Percentiles rank a stretch among this genome's conserved stretches.
These are phyloP conservation scores for Neocucurbitaria cava DNA, from an alignment of 2,329 filamentous ascomycete genomes.

Conservation along the genomic window DNA sequence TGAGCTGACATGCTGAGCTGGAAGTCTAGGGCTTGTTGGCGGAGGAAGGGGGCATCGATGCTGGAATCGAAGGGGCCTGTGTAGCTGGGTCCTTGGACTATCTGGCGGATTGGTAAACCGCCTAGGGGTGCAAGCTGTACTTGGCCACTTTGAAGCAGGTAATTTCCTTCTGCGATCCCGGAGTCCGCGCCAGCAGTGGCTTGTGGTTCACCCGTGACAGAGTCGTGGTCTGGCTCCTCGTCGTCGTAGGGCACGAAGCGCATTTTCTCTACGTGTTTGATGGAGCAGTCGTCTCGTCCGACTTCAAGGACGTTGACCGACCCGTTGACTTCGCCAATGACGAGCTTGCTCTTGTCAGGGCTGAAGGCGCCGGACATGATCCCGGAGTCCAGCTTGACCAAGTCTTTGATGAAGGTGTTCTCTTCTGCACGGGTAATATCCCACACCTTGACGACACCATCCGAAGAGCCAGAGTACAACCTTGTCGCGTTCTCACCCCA, in stretches of 20 bases:
- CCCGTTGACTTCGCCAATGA: slow-evolving; percentile 65
- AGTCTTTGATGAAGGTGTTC: slow-evolving; percentile 60
- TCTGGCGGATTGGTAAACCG: slow-evolving; percentile 53
- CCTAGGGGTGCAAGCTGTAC: slow-evolving; percentile 50
- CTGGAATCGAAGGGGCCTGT: slow-evolving; percentile 45
- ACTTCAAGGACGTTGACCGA: slow-evolving; percentile 61
- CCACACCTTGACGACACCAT: slow-evolving; percentile 67
- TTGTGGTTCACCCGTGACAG: slow-evolving; percentile 1
- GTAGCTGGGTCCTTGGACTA: slow-evolving; percentile 55
- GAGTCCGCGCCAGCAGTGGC: slow-evolving; percentile 17
- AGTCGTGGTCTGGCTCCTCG: neutral
- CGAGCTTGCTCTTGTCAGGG: slow-evolving; percentile 60
- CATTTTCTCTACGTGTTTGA: slow-evolving; percentile 40
- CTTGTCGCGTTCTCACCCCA: slow-evolving; percentile 62
- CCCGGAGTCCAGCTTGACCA: slow-evolving; percentile 58
- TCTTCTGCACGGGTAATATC: slow-evolving; percentile 61
- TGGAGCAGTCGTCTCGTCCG: slow-evolving; percentile 41
- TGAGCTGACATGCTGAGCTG: slow-evolving; percentile 36
- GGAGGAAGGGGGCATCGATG: slow-evolving; percentile 33
- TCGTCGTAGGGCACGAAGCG: slow-evolving; percentile 33
- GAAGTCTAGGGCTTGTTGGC: slow-evolving; percentile 39
- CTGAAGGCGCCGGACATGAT: slow-evolving; percentile 66
- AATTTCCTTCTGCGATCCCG: slow-evolving; percentile 30
- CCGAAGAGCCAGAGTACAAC: slow-evolving; percentile 67
- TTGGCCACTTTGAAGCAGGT: slow-evolving; percentile 40